phyloP scores from a whole-genome alignment of 495 filamentous ascomycete genomes.

The Penicillium paradoxum region DNA sequence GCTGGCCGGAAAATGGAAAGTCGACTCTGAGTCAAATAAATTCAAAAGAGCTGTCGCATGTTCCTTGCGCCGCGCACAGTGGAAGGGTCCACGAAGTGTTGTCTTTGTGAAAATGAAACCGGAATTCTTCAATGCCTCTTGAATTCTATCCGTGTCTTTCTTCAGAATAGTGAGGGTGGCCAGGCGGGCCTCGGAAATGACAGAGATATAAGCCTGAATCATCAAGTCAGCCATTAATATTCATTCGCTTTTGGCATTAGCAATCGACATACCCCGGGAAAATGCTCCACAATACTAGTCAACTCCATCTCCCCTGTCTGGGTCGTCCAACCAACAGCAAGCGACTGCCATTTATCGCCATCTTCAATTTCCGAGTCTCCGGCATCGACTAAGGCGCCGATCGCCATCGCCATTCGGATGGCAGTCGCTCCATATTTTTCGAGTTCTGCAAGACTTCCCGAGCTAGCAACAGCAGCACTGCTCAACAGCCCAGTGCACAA shows the following conservation, averaged over 20 bases:
- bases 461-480: constrained; percentile 31
- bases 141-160: not conserved
- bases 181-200: not conserved
- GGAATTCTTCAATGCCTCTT: not conserved
- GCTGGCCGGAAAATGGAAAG: constrained; percentile 29
- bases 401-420: constrained; percentile 27
- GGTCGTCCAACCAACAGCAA: not conserved
- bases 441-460: constrained; percentile 15
- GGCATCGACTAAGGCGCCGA: constrained; percentile 33
- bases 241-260: too few species aligned
- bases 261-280: not conserved
- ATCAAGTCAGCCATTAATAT: too few species aligned
- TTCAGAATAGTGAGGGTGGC: not conserved
- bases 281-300: not conserved
- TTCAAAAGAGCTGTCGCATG: not conserved
- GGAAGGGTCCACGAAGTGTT: not conserved
- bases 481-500: constrained; percentile 37
- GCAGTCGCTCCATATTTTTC: constrained; percentile 26
- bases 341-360: not conserved
- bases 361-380: constrained; percentile 16
- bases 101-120: not conserved
- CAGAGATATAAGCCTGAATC: not conserved
- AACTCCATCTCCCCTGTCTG: not conserved
- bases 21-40: constrained; percentile 1
- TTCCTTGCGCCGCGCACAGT: not conserved